Evolutionary conservation across 345 rosid species (phyloP), one percentile per base, ranked within the genome.

Genomic region (Lepidium didymum): DNA sequence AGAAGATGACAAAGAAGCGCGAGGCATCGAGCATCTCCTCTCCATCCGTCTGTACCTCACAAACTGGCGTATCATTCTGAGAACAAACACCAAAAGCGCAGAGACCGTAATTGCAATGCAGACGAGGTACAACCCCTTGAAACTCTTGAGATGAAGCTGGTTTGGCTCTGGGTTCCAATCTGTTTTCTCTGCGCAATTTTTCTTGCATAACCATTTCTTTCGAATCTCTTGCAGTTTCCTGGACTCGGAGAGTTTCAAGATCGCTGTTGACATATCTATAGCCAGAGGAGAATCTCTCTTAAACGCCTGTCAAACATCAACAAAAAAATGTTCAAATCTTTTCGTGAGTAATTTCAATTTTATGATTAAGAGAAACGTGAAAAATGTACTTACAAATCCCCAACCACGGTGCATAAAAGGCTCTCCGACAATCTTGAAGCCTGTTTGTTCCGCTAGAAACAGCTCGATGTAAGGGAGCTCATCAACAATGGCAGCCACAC

Each of bases 401-500:
- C 97, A 93, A 63, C 97, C 98, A 40, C 81, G 81, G 62, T 62
- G 83, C 65, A 89, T 90, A 77, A 93, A 93, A 35, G 78, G 81
- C 67, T 78, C 87, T 65, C 98, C 98, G 8, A 88, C 71, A 50
- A 88, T 87, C 53, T 89, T 89, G 62, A 85, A 90, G 33, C 86
- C 84, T 1, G 74, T 38, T 46, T 33, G 84, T 11, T 65, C 72
- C 16, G 85, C 75, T 67, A 93, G 80, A 76, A 93, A 93, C 64
- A 83, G 58, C 40, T 88, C 89, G n/a, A 88, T 72, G 34, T 88
- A 93, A 25, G 94, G 86, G 77, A 81, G 86, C 75, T 93, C 96
- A 27, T 90, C 97, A 2, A 93, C 80, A 18, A 93, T 79, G 42
- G 97, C 98, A 37, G 90, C 90, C 1, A 93, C 97, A 27, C 98